phyloP scores from a whole-genome alignment of 2,329 filamentous ascomycete genomes.

The Chaetomium sp. region DNA sequence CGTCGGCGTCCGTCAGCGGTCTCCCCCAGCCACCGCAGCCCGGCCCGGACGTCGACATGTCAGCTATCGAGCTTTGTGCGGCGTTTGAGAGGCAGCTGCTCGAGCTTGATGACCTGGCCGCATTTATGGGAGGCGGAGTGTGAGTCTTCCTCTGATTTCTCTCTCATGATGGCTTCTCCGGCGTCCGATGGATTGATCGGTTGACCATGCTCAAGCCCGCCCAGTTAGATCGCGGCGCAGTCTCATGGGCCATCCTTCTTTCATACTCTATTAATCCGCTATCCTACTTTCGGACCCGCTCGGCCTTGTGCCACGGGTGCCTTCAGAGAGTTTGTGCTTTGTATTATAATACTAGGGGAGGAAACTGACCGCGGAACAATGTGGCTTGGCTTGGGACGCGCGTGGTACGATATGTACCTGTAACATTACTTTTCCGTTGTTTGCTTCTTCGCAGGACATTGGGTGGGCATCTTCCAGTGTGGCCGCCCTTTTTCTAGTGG shows the following conservation, averaged over 20 bases:
- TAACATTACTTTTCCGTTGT: slow-evolving; percentile 4
- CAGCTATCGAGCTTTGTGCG: slow-evolving; percentile 58
- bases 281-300: neutral
- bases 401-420: neutral
- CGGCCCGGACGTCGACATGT: slow-evolving; percentile 53
- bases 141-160: slow-evolving; percentile 39
- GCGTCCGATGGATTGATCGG: slow-evolving; percentile 12
- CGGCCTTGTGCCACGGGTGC: neutral
- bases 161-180: slow-evolving; percentile 8
- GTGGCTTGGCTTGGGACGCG: neutral
- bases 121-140: slow-evolving; percentile 65
- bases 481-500: neutral
- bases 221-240: slow-evolving; percentile 20
- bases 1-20: slow-evolving; percentile 35
- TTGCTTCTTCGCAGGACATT: neutral
- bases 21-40: slow-evolving; percentile 30
- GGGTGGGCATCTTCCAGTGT: neutral
- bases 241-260: neutral
- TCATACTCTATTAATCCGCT: neutral
- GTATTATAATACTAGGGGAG: neutral
- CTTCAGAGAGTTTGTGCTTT: neutral
- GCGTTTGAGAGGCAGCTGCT: slow-evolving; percentile 63
- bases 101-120: slow-evolving; percentile 62
- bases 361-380: neutral
- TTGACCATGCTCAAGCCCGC: slow-evolving; percentile 26